phyloP scores from a whole-genome alignment of 2,329 filamentous ascomycete species.

The Laburnicola sp. region DNA sequence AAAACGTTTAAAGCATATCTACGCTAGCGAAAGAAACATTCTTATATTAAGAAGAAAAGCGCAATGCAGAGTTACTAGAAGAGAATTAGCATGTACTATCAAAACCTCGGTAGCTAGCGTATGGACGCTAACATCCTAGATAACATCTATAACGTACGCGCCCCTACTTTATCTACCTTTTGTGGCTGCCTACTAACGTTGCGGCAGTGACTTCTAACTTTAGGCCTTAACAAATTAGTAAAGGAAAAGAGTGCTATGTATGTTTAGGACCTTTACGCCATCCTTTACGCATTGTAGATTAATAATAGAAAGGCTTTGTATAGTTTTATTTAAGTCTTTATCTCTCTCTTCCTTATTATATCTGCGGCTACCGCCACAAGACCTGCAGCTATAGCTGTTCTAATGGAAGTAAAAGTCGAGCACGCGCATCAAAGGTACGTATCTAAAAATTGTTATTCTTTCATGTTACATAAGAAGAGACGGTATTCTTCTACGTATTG shows the following conservation, averaged over 20 bases:
- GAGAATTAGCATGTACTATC: conserved; percentile 18
- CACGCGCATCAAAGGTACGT: no score
- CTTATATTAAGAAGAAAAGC: conserved; percentile 18
- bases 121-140: conserved; percentile 18
- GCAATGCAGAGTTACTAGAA: conserved; percentile 20
- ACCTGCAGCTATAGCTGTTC: conserved; percentile 14
- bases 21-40: conserved; percentile 18
- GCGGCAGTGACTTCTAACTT: conserved; percentile 20
- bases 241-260: conserved; percentile 29
- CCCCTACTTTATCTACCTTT: conserved; percentile 2
- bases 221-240: conserved; percentile 21
- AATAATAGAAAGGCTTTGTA: conserved; percentile 22
- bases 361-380: conserved; percentile 23
- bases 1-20: conserved; percentile 22
- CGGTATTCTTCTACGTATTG: no score
- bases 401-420: no score
- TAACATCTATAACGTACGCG: conserved; percentile 21
- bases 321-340: conserved; percentile 21
- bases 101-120: conserved; percentile 12
- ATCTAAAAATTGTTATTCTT: no score
- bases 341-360: conserved; percentile 26
- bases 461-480: no score
- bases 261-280: conserved; percentile 25
- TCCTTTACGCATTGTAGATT: conserved; percentile 23
- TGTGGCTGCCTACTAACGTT: conserved; percentile 10